Conservation (phyloP, 345 rosid genomes). For the Geranium rotundifolium region DNA sequence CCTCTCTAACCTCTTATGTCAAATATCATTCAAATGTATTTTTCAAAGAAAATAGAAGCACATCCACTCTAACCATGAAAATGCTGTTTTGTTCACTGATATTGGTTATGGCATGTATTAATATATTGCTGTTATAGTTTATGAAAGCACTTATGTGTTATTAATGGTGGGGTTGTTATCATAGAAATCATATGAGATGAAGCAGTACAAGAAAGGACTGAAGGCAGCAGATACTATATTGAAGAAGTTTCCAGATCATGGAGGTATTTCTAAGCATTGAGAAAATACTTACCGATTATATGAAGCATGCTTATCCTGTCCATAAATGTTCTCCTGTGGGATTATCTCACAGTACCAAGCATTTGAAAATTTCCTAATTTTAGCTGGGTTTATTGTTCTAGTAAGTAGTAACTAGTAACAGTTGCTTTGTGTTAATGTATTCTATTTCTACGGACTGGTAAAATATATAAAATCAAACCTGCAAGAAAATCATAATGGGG, state of each 20-base stretch:
- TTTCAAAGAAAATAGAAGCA: background rate
- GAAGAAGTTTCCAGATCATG: conserved; percentile 99
- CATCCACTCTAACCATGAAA: background rate
- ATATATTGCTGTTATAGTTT: background rate
- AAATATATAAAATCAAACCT: background rate
- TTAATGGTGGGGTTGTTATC: conserved; percentile 4
- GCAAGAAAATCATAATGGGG: background rate
- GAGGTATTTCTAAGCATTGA: conserved; percentile 36
- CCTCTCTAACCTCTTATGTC: too few relatives aligned
- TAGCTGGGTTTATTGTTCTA: background rate
- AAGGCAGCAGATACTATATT: conserved; percentile 98
- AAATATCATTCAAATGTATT: too few relatives aligned
- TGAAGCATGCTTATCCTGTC: background rate
- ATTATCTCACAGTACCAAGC: background rate
- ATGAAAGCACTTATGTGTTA: background rate
- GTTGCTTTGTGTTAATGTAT: too few relatives aligned
- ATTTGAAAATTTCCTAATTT: background rate
- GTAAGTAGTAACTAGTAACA: background rate
- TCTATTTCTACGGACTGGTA: too few relatives aligned
- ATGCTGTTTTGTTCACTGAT: background rate
- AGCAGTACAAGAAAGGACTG: conserved; percentile 95
- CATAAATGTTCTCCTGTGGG: background rate
- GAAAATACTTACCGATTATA: background rate
- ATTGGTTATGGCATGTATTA: background rate
- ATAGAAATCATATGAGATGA: conserved; percentile 98